phyloP scores from a whole-genome alignment of 2,329 filamentous ascomycete genomes.

The Decorospora gaudefroyi region DNA sequence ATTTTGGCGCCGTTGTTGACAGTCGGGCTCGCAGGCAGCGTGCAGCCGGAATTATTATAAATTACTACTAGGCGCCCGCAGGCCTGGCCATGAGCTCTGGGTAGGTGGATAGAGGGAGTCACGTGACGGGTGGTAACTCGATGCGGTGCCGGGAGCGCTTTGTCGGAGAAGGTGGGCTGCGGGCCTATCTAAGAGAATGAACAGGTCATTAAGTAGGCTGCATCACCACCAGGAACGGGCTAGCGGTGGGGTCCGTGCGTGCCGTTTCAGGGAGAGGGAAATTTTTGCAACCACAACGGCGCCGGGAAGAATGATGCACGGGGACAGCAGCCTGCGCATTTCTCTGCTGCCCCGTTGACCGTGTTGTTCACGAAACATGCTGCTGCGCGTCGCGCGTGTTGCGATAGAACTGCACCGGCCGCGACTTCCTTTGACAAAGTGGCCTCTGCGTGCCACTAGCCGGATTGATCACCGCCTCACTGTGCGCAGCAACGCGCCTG shows the following conservation, averaged over 20 bases:
- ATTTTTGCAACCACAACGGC: slow-evolving; percentile 35
- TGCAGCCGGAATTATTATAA: slow-evolving; percentile 26
- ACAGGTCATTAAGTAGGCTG: slow-evolving; percentile 26
- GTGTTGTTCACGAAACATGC: too few relatives aligned
- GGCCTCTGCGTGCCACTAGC: slow-evolving; percentile 29
- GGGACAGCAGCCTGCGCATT: not conserved
- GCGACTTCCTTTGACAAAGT: slow-evolving; percentile 26
- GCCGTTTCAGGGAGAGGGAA: slow-evolving; percentile 39
- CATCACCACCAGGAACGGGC: slow-evolving; percentile 23
- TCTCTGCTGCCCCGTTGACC: too few relatives aligned
- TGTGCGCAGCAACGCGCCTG: slow-evolving; percentile 16
- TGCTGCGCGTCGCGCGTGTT: slow-evolving; percentile 1
- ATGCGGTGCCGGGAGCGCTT: slow-evolving; percentile 34
- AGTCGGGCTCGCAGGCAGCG: slow-evolving; percentile 14
- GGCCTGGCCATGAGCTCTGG: slow-evolving; percentile 27
- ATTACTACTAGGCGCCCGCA: slow-evolving; percentile 32
- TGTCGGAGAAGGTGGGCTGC: slow-evolving; percentile 39
- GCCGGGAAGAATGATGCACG: slow-evolving; percentile 16
- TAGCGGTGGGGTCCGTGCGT: slow-evolving; percentile 25
- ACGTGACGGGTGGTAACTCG: slow-evolving; percentile 34
- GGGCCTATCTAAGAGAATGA: slow-evolving; percentile 34
- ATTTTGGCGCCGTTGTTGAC: slow-evolving; percentile 24
- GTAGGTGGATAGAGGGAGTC: slow-evolving; percentile 18
- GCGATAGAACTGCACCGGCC: slow-evolving; percentile 8
- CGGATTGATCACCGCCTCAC: slow-evolving; percentile 29